A percentile compares a stretch with the other conserved stretches of the same genome.
phyloP scores from a whole-genome alignment of 371 early-diverging fungal species.

The Lichtheimia ornata region DNA sequence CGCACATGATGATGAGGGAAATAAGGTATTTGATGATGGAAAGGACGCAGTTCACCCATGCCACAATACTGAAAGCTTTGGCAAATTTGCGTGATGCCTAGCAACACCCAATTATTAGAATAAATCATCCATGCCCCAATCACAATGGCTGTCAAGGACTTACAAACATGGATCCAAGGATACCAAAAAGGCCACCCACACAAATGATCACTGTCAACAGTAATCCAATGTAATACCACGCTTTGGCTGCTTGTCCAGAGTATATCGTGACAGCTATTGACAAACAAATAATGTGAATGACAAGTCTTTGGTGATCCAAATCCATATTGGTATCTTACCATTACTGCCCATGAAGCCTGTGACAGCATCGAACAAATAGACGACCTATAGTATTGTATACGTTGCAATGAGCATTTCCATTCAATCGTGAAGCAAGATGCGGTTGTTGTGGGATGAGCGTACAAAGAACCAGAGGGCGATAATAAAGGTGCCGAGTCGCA shows the following conservation, averaged over 20 bases:
- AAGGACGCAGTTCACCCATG: constrained; percentile 41
- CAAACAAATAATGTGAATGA: background rate
- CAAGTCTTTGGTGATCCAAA: background rate
- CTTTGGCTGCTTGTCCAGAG: constrained; percentile 45
- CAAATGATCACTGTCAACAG: constrained; percentile 41
- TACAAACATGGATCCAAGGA: constrained; percentile 50
- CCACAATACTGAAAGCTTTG: constrained; percentile 42
- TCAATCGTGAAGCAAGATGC: background rate
- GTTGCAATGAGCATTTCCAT: background rate
- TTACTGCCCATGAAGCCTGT: constrained; percentile 51
- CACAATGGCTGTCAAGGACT: constrained; percentile 6
- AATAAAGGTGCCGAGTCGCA: constrained; percentile 45
- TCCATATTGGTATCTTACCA: constrained; percentile 22
- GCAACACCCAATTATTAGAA: background rate
- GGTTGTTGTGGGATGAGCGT: constrained; percentile 11
- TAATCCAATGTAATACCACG: constrained; percentile 48
- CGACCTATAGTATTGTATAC: constrained; percentile 27
- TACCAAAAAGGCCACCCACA: constrained; percentile 44
- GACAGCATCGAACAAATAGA: constrained; percentile 43
- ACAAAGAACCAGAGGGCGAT: constrained; percentile 53
- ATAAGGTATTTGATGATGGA: constrained; percentile 44
- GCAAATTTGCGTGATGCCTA: constrained; percentile 49
- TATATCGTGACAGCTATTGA: constrained; percentile 40
- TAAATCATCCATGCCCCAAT: background rate
- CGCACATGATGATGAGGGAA: constrained; percentile 39